Evolutionary conservation across 1,284 basidiomycete species (phyloP), one percentile per base, ranked within the genome.

Genomic region (Ganoderma sinense): DNA sequence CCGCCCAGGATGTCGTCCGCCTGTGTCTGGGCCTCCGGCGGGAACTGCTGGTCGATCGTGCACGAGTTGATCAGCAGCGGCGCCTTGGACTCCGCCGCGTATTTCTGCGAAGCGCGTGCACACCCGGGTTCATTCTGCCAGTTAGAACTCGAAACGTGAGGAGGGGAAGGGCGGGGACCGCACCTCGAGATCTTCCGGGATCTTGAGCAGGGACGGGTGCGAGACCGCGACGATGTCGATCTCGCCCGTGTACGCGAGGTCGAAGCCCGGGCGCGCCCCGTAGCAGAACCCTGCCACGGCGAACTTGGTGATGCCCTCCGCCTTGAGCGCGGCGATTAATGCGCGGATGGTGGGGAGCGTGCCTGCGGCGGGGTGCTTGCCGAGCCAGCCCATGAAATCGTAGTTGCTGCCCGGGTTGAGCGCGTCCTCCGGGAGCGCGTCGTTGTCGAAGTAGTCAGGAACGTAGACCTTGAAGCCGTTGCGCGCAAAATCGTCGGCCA

Each of bases 191-290:
- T 91, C 89, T 0, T 80, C 86, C n/a, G 77, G 78, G 61, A 87
- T 71, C 64, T 90, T 72, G 71, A 95, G 85, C 6, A 91, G 82
- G 2, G 93, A 93, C 2, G 94, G 94, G 81, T 95, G 94, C 4
- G 88, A 79, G 68, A 86, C 84, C 29, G 86, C 88, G 6, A 83
- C 84, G 31, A 82, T 90, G 58, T 85, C 80, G 78, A 89, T 85
- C 64, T 83, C 73, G 68, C 84, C 82, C 7, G 91, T 89, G 73
- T 91, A 88, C 0, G 90, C 89, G 68, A 93, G 85, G 73, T 94
- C 87, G 77, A 93, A 92, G 51, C 66, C 70, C 16, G 69, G 61
- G n/a, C 74, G 75, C 7, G 73, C 92, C 64, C 93, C 92, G 67
- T 87, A 91, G 83, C 93, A 94, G 82, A 88, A 93, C 2, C 91